Percentiles rank a stretch among this genome's conserved stretches.
These are phyloP conservation scores for Chenopodium formosanum DNA, from an alignment of 148 eudicot genomes.

Conservation along the genomic window DNA sequence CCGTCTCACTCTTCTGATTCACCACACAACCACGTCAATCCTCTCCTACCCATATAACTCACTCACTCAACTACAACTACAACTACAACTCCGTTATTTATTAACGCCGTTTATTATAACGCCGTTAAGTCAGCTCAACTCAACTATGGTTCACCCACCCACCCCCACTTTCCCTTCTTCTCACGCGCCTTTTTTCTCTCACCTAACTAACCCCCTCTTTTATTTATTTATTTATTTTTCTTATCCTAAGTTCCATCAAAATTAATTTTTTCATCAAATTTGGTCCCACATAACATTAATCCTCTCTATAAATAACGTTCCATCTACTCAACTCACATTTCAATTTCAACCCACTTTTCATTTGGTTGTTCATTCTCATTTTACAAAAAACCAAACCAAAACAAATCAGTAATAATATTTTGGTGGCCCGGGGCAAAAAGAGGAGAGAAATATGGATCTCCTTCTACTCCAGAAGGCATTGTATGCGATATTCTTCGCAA, in stretches of 20 bases:
- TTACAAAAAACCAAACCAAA: too few species aligned
- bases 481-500: constrained; percentile 45
- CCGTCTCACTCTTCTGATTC: background rate
- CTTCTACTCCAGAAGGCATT: constrained; percentile 59
- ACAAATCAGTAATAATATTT: too few species aligned
- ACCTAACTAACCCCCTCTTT: background rate
- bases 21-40: constrained; percentile 7
- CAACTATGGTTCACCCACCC: background rate
- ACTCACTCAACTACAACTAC: background rate
- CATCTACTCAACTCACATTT: background rate
- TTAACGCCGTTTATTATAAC: background rate
- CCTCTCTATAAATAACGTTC: constrained; percentile 4
- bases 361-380: background rate
- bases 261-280: background rate
- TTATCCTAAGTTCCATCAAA: too few species aligned
- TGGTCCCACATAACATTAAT: background rate
- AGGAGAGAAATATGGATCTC: constrained; percentile 37
- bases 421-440: background rate
- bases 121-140: background rate
- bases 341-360: background rate
- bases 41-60: background rate
- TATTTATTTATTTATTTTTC: background rate
- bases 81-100: background rate
- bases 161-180: background rate
- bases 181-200: background rate